These are phyloP conservation scores for Santalum album DNA, from an alignment of 164 flowering plant species.

Conservation along the genomic window DNA sequence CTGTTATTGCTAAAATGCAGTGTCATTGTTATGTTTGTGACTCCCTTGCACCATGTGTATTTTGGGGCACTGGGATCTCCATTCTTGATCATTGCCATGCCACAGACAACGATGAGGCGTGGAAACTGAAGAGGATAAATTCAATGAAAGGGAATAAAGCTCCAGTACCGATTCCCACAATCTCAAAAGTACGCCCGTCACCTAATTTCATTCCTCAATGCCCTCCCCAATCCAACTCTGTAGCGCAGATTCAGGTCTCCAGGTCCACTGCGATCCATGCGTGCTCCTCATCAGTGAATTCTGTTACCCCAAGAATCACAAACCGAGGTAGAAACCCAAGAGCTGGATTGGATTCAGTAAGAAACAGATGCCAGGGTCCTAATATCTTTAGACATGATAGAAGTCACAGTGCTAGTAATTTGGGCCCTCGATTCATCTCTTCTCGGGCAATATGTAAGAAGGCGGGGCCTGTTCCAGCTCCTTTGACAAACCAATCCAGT, in stretches of 20 bases:
- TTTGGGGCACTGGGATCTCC: constrained; percentile 59
- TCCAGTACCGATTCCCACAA: constrained; percentile 10
- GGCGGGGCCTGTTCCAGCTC: constrained; percentile 13
- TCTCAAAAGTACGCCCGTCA: constrained; percentile 9
- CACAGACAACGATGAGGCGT: constrained; percentile 62
- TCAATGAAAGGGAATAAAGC: constrained; percentile 23
- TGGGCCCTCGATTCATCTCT: constrained; percentile 15
- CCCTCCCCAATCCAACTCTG: constrained; percentile 11
- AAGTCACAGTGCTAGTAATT: constrained; percentile 11
- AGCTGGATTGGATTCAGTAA: constrained; percentile 8
- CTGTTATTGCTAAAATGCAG: constrained; percentile 33
- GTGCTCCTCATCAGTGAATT: constrained; percentile 21
- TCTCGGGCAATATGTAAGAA: constrained; percentile 22
- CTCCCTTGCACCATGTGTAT: constrained; percentile 63
- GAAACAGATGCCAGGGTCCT: constrained; percentile 17
- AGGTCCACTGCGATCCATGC: constrained; percentile 18
- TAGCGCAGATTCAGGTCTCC: constrained; percentile 14
- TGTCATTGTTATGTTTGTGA: constrained; percentile 98
- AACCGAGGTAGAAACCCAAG: constrained; percentile 18
- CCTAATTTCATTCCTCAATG: constrained; percentile 11
- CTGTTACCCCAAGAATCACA: constrained; percentile 15
- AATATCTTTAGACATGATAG: constrained; percentile 13
- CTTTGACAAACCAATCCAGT: constrained; percentile 11
- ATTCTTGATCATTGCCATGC: constrained; percentile 71
- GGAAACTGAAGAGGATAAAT: constrained; percentile 46